Base-by-base conservation (phyloP, 352 stramenopile species). In the Phytophthora crassamura region DNA sequence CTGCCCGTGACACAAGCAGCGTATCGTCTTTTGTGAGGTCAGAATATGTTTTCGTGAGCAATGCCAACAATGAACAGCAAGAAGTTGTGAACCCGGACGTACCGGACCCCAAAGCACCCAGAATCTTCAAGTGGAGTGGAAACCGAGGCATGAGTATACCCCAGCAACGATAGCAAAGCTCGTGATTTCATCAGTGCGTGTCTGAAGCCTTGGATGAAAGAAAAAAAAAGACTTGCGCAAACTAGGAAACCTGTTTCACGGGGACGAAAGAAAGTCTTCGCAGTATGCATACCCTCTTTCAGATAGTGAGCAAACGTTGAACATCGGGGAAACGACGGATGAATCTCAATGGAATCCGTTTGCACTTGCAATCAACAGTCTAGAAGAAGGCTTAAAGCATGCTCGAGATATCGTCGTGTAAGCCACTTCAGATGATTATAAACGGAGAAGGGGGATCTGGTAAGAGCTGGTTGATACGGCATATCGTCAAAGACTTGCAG, bases 401-500 rank as follows among this genome's bases (percentile, higher is more conserved):
- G 15, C 39, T 45, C n/a, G 39, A 45, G 1, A 16, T 15, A 2
- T 15, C n/a, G 15, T 16, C n/a, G 15, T 45, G 39, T 18, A 8
- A 45, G 12, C 39, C 39, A 16, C 12, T 45, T n/a, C 39, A 45
- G 7, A 11, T 45, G 15, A 45, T 45, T 45, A 18, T 28, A 18
- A 45, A 45, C 4, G 25, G 25, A 4, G 25, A 28, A 28, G 25
- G 25, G 4, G 25, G 25, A 4, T 28, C 25, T 6, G 39, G 33
- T 12, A 56, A 30, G 7, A 35, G 32, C 7, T 30, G 52, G 39
- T 15, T n/a, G 15, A 20, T 45, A 22, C 10, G 39, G 39, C 39
- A 45, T 45, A 45, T 45, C 20, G 15, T 45, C 10, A 45, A 45
- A 45, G 39, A 45, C 20, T 22, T 45, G 39, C 39, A 45, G 4